These are phyloP conservation scores for Ilyonectria destructans DNA, from an alignment of 2,329 filamentous ascomycete species.

Conservation along the genomic window DNA sequence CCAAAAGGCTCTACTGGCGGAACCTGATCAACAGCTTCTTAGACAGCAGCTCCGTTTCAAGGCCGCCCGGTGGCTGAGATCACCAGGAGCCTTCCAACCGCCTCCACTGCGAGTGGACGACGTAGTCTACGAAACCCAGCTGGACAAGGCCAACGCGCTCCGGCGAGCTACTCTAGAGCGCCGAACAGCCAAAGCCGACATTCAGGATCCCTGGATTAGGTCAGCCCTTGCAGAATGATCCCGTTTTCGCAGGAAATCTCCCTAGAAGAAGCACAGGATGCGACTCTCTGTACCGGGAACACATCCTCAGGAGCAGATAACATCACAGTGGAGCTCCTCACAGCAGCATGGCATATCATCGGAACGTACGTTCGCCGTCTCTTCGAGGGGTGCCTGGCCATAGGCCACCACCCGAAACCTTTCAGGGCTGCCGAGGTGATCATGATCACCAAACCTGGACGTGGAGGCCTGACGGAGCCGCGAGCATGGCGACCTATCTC, in stretches of 20 bases:
- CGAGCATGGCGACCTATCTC: constrained; percentile 47
- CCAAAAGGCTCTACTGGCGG: too few species aligned
- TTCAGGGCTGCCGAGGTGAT: constrained; percentile 45
- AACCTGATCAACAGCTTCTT: too few species aligned
- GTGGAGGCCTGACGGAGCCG: constrained; percentile 34
- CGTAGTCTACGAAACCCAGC: constrained; percentile 33
- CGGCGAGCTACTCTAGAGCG: constrained; percentile 33
- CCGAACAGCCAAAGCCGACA: constrained; percentile 33
- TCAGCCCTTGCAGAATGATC: constrained; percentile 23
- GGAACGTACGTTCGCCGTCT: constrained; percentile 28
- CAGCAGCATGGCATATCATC: constrained; percentile 26
- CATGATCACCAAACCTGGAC: constrained; percentile 46
- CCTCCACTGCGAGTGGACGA: constrained; percentile 36
- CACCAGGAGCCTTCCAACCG: constrained; percentile 31
- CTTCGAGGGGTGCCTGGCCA: constrained; percentile 37
- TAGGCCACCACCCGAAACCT: constrained; percentile 39
- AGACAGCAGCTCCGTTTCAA: too few species aligned
- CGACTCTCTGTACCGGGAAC: constrained; percentile 38
- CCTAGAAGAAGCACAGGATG: constrained; percentile 35
- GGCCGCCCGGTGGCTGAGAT: too few species aligned
- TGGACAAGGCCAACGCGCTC: constrained; percentile 40
- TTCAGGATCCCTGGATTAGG: constrained; percentile 33
- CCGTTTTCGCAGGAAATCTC: constrained; percentile 29
- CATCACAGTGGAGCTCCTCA: constrained; percentile 41
- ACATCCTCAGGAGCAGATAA: constrained; percentile 41